Percentiles rank a stretch among this genome's conserved stretches.
These are phyloP conservation scores for Mortierella antarctica DNA, from an alignment of 192 early-diverging fungal genomes.

Conservation along the genomic window DNA sequence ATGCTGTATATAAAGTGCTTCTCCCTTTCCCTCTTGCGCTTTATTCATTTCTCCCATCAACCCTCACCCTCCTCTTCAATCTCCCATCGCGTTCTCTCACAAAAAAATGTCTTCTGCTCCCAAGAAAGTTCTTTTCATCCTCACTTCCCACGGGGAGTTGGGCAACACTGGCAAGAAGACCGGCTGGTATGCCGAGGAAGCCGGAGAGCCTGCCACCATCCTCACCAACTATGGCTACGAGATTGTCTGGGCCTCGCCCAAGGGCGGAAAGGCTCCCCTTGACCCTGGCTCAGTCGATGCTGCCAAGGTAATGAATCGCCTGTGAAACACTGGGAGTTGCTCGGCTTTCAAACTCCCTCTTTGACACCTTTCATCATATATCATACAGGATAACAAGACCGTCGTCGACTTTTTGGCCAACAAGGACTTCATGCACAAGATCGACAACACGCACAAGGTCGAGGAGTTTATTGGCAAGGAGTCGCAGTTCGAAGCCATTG, in stretches of 20 bases:
- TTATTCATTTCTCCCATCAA: background rate
- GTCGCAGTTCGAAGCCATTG: conserved; percentile 57
- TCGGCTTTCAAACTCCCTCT: background rate
- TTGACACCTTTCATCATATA: background rate
- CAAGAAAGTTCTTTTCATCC: conserved; percentile 46
- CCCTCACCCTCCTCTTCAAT: background rate
- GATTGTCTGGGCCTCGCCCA: conserved; percentile 64
- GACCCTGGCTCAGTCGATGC: conserved; percentile 62
- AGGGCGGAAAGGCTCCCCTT: conserved; percentile 64
- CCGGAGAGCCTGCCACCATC: conserved; percentile 63
- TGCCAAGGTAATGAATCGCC: conserved; percentile 37
- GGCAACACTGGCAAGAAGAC: conserved; percentile 42
- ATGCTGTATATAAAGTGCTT: background rate
- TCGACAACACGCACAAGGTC: conserved; percentile 59
- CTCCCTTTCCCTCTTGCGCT: background rate
- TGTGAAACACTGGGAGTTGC: background rate
- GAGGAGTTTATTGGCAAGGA: conserved; percentile 49
- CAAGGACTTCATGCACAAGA: conserved; percentile 28
- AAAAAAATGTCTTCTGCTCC: background rate
- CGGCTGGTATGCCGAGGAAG: conserved; percentile 59
- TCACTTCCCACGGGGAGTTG: conserved; percentile 35
- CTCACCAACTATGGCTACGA: conserved; percentile 57
- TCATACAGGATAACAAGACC: conserved; percentile 42
- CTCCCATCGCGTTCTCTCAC: background rate
- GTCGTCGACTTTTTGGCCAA: conserved; percentile 54